phyloP scores from a whole-genome alignment of 345 rosid species.

The Populus ilicifolia region DNA sequence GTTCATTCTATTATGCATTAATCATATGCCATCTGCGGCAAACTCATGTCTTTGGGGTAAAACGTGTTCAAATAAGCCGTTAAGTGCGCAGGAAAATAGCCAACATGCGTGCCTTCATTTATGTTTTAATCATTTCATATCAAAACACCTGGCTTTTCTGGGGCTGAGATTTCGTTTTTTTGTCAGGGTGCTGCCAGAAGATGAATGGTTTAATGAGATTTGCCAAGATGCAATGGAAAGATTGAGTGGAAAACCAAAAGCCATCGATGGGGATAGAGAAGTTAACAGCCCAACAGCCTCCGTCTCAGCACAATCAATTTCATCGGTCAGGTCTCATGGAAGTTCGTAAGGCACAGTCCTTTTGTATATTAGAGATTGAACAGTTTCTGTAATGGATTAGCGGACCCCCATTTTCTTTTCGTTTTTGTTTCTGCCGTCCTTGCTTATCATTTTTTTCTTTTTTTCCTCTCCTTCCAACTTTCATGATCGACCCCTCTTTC shows the following conservation, averaged over 20 bases:
- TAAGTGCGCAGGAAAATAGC: not conserved
- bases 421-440: not conserved
- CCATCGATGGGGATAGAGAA: constrained; percentile 69
- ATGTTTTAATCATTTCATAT: not conserved
- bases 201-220: constrained; percentile 83
- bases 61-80: not conserved
- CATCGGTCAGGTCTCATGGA: constrained; percentile 89
- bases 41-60: not conserved
- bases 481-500: not conserved
- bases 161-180: not conserved
- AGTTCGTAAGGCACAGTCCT: constrained; percentile 42
- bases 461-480: not conserved
- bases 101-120: not conserved
- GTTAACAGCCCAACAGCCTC: constrained; percentile 93
- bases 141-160: constrained; percentile 1
- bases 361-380: constrained; percentile 37
- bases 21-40: not conserved
- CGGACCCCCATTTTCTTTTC: constrained; percentile 8
- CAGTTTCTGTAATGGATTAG: constrained; percentile 8
- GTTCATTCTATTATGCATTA: not conserved
- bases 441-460: not conserved
- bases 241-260: constrained; percentile 78
- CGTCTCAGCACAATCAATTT: constrained; percentile 90
- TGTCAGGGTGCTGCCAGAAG: constrained; percentile 78
- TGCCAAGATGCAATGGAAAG: constrained; percentile 81